Base-by-base conservation (phyloP, 2,329 filamentous ascomycete genomes). In the Calonectria fujianensis region DNA sequence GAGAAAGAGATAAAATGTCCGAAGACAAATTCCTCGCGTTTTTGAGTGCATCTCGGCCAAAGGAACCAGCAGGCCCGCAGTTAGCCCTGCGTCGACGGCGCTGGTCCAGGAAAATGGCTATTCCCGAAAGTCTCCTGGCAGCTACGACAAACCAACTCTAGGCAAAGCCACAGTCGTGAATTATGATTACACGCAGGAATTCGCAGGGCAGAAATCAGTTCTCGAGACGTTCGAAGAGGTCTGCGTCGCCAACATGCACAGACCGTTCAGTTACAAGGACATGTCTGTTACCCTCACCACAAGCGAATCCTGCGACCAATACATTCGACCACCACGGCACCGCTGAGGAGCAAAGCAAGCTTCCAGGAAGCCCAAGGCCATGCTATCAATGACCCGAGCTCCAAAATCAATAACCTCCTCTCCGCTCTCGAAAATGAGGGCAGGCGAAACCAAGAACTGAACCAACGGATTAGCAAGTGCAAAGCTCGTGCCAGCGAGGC, bases 401-500 rank as follows among this genome's bases (percentile, higher is more conserved):
- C 51, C 31, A 16, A 57, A 35, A 32, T 16, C 10, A 6, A 57
- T 10, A 3, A 9, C 18, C 29, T 57, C 16, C 16, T 7, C 13
- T 29, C 4, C 5, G 29, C 20, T 5, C 32, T 37, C n/a, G 18
- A 68, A 13, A 14, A 54, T 29, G 64, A 68, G 20, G 48, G 50
- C 24, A 13, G 6, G n/a, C 24, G 41, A n/a, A 31, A 68, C 31
- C 64, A 68, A 31, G 32, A 39, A 27, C 18, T 50, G 27, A 29
- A 52, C 48, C 45, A 37, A n/a, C 35, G n/a, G 24, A 48, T 66
- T 32, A 59, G 48, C 27, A 27, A 63, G 39, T 32, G 31, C 48
- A 67, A 59, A 10, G 41, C 32, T 35, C 45, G 66, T 48, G 48
- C 50, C 27, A 52, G 37, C 32, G 57, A 74, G 16, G 37, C 39